phyloP scores from a whole-genome alignment of 2,329 filamentous ascomycete species.

The Aureobasidium pullulans region DNA sequence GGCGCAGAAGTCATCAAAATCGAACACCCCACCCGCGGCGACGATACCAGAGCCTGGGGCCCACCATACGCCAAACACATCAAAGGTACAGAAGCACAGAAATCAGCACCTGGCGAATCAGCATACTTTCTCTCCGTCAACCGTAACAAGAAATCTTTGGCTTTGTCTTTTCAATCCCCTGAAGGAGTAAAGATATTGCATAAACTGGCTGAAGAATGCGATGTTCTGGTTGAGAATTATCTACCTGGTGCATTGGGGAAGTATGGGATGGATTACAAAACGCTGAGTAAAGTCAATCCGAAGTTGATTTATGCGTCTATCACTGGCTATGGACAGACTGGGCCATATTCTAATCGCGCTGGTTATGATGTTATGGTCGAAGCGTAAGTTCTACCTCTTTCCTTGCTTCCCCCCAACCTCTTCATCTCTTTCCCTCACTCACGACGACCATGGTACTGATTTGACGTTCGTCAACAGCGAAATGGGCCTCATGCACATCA shows the following conservation, averaged over 20 bases:
- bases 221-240: constrained; percentile 95
- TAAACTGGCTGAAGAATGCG: constrained; percentile 72
- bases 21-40: constrained; percentile 83
- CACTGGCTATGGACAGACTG: constrained; percentile 93
- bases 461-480: constrained; percentile 42
- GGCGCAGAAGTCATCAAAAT: constrained; percentile 97
- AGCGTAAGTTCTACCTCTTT: constrained; percentile 44
- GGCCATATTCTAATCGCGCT: constrained; percentile 76
- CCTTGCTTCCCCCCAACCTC: neutral
- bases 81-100: constrained; percentile 35
- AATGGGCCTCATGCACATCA: constrained; percentile 98
- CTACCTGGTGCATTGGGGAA: constrained; percentile 83
- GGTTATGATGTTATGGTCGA: constrained; percentile 99
- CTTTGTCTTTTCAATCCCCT: constrained; percentile 79
- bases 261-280: constrained; percentile 83
- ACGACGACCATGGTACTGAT: constrained; percentile 9
- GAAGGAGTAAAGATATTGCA: constrained; percentile 82
- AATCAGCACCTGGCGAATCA: constrained; percentile 71
- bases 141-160: constrained; percentile 93
- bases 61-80: constrained; percentile 83
- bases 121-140: constrained; percentile 93
- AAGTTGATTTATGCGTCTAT: constrained; percentile 88
- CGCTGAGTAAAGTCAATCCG: constrained; percentile 73
- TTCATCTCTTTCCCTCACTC: neutral
- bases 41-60: constrained; percentile 94